Conservation (phyloP, 768 basidiomycete species). For the Suillus placidus region DNA sequence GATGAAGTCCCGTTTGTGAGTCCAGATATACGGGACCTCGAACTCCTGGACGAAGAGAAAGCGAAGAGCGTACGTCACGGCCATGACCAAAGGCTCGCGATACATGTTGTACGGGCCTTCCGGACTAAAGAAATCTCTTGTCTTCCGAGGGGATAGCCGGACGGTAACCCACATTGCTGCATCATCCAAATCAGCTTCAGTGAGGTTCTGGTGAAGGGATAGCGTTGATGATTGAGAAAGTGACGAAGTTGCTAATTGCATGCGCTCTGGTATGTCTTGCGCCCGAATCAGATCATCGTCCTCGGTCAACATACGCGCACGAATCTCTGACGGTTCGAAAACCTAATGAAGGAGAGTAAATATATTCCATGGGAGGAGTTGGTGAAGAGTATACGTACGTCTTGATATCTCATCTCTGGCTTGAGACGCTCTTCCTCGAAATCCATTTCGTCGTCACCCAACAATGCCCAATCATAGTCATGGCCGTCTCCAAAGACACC, state of each 20-base stretch:
- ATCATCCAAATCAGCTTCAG: slow-evolving; percentile 71
- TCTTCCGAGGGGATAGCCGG: slow-evolving; percentile 72
- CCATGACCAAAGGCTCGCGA: slow-evolving; percentile 68
- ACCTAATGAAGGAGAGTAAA: slow-evolving; percentile 55
- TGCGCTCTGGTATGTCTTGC: slow-evolving; percentile 92
- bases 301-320: slow-evolving; percentile 83
- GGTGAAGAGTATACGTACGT: slow-evolving; percentile 50
- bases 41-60: slow-evolving; percentile 86
- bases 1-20: slow-evolving; percentile 90
- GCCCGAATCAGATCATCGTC: slow-evolving; percentile 92
- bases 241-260: slow-evolving; percentile 88
- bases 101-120: slow-evolving; percentile 63
- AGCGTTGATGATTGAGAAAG: slow-evolving; percentile 68
- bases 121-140: slow-evolving; percentile 69
- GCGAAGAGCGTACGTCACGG: slow-evolving; percentile 77
- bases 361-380: slow-evolving; percentile 6
- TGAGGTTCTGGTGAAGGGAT: slow-evolving; percentile 62
- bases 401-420: slow-evolving; percentile 80
- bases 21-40: slow-evolving; percentile 96
- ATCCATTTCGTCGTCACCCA: slow-evolving; percentile 67
- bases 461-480: slow-evolving; percentile 95
- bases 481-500: slow-evolving; percentile 97
- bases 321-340: slow-evolving; percentile 97
- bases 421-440: slow-evolving; percentile 58
- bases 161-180: slow-evolving; percentile 90